Evolutionary conservation across 176 grass and related monocot genomes (phyloP), one percentile per base, ranked within the genome.

Genomic region (Puya raimondii): DNA sequence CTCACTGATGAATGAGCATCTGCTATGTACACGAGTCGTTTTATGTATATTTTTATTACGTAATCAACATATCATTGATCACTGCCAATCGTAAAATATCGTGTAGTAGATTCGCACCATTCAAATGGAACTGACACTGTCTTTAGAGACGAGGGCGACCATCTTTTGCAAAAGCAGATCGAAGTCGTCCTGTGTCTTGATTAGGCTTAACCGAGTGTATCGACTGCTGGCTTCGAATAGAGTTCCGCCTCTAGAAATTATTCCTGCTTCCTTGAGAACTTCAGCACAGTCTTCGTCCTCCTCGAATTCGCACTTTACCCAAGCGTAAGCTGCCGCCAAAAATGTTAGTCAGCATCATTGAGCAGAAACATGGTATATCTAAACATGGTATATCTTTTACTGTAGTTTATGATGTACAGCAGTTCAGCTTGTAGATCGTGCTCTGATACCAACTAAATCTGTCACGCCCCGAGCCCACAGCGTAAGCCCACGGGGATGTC

Each of bases 231-330:
- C 82, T 70, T 74, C 85, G 33, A 50, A 73, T 0, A 0, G 0
- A 0, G 17, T 49, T 17, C 85, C 85, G 2, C 68, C 1, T 1
- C 85, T 74, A 2, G 92, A 78, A 65, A 84, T 74, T 47, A 96
- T 89, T 2, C 82, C 78, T 1, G 72, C 85, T 78, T 80, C 80
- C 15, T 29, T 75, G 63, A 91, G 50, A 49, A 79, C 76, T 1
- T 82, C 47, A 0, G 12, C 3, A 70, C 92, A 96, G 68, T 96
- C 79, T 11, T 10, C 18, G 47, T 96, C 92, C 76, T 89, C 85
- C 26, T 83, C 88, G 21, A 63, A 72, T 78, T 89, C 85, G 52
- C 92, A 96, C 49, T 83, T 96, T 18, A 91, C 61, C 92, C 88
- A 96, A 0, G 85, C 88, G 63, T 96, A 96, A 59, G 92, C 88